Base-by-base conservation (phyloP, 2,329 filamentous ascomycete genomes). In the Pseudopyricularia javanii region DNA sequence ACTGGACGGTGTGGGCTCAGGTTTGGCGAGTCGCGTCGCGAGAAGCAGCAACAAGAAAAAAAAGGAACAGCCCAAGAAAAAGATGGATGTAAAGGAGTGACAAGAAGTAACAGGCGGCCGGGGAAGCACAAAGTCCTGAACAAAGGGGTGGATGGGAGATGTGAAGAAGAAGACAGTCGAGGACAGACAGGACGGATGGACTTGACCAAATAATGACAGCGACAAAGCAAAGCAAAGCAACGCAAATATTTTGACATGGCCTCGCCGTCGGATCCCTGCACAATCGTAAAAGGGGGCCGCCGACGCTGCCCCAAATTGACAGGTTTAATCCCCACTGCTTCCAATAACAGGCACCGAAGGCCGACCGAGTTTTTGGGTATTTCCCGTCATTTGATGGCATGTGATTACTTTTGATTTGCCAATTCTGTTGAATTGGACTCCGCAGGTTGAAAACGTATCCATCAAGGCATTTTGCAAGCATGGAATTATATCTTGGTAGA, bases 11-110 rank as follows among this genome's bases (percentile, higher is more conserved):
- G 37, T n/a, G 37, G 37, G 22, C 37, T 43, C 17, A 43, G 37
- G 17, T n/a, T 43, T n/a, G 22, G n/a, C 37, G 37, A 43, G 45
- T 32, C 54, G 54, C 50, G 54, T 53, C 43, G 45, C 53, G 26
- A 50, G 37, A 30, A 26, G 14, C n/a, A 52, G 28, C 28, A 40
- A 24, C 33, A 55, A 24, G 32, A 24, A 28, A 43, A 37, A 64
- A 56, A 60, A n/a, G n/a, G 59, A 62, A 58, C 53, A 53, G 55
- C 55, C 59, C 57, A 58, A 56, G 60, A 61, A 59, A 59, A 62
- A 59, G 58, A 60, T 59, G 54, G 60, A 55, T 56, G 55, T 60
- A 60, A 73, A 73, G 65, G 70, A 74, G 66, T 63, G 70, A 72
- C 69, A 64, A 65, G 60, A 63, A 61, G 58, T 59, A 57, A 61